A percentile compares a stretch with the other conserved stretches of the same genome.
Conservation (phyloP, 1,139 yeast genomes). For the Zygoascus meyerae region DNA sequence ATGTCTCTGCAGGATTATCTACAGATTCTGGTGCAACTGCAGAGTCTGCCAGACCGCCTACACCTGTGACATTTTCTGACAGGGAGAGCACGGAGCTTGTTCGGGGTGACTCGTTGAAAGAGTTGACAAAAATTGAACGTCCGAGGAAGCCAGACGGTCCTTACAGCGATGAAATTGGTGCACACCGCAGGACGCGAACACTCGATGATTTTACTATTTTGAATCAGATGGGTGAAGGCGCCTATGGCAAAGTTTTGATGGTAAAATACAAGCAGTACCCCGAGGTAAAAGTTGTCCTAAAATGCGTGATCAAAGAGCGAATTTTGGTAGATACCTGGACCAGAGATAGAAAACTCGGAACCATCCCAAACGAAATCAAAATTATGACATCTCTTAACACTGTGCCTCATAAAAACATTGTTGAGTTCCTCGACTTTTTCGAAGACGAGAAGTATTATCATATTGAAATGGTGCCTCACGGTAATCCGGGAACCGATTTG, state of each 20-base stretch:
- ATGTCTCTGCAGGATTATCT: conserved; percentile 9
- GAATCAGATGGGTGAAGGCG: conserved; percentile 90
- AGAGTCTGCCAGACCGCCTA: background rate
- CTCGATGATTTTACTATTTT: conserved; percentile 64
- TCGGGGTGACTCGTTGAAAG: background rate
- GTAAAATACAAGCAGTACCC: conserved; percentile 65
- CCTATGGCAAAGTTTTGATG: conserved; percentile 86
- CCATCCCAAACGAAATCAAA: conserved; percentile 91
- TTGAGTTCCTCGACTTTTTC: conserved; percentile 80
- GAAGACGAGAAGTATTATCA: conserved; percentile 88
- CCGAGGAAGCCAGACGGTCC: background rate
- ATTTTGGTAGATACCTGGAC: conserved; percentile 97
- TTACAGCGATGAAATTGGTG: conserved; percentile 24
- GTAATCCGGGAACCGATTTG: conserved; percentile 81
- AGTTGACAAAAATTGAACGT: background rate
- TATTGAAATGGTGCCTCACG: conserved; percentile 86
- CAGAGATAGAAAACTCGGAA: conserved; percentile 81
- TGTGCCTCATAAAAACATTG: conserved; percentile 80
- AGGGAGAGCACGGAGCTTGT: background rate
- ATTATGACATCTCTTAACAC: conserved; percentile 67
- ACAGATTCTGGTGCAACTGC: conserved; percentile 14
- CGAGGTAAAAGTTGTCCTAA: conserved; percentile 53
- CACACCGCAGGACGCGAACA: conserved; percentile 45
- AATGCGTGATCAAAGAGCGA: conserved; percentile 85
- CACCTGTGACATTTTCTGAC: background rate